Percentiles rank a stretch among this genome's conserved stretches.
Conservation (phyloP, 2,329 filamentous ascomycete genomes). For the Diplodia mutila region DNA sequence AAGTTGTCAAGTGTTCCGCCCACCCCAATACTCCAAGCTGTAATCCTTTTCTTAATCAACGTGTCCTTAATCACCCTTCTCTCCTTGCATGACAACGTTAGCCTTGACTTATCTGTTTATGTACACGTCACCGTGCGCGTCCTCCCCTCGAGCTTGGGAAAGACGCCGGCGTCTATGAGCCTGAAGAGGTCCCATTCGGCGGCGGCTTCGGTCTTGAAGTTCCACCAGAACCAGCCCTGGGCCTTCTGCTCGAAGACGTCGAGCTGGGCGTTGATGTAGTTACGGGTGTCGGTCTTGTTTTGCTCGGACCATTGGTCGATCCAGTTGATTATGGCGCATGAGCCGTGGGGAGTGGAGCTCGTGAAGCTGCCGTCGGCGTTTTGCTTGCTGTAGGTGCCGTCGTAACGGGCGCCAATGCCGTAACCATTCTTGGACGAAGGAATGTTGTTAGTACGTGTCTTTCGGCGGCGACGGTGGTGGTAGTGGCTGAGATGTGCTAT, state of each 20-base stretch:
- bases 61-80: not conserved
- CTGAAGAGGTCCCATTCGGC: conserved; percentile 59
- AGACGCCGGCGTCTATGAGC: conserved; percentile 56
- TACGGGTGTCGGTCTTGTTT: conserved; percentile 50
- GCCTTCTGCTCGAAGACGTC: conserved; percentile 55
- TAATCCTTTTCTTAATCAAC: too few species aligned
- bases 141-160: conserved; percentile 43
- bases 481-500: not conserved
- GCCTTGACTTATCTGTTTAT: not conserved
- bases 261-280: conserved; percentile 61
- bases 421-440: conserved; percentile 49
- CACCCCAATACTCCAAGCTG: too few species aligned
- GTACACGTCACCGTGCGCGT: not conserved
- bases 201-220: conserved; percentile 60
- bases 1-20: too few species aligned
- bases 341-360: conserved; percentile 54
- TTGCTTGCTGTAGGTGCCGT: conserved; percentile 55
- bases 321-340: conserved; percentile 56
- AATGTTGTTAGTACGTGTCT: not conserved
- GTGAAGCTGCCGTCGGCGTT: conserved; percentile 50
- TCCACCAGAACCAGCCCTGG: conserved; percentile 62
- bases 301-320: conserved; percentile 52
- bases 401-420: conserved; percentile 63
- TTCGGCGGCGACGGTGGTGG: not conserved
- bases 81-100: too few species aligned